Evolutionary conservation across 495 filamentous ascomycete genomes (phyloP).

Genomic region (Terfezia boudieri): DNA sequence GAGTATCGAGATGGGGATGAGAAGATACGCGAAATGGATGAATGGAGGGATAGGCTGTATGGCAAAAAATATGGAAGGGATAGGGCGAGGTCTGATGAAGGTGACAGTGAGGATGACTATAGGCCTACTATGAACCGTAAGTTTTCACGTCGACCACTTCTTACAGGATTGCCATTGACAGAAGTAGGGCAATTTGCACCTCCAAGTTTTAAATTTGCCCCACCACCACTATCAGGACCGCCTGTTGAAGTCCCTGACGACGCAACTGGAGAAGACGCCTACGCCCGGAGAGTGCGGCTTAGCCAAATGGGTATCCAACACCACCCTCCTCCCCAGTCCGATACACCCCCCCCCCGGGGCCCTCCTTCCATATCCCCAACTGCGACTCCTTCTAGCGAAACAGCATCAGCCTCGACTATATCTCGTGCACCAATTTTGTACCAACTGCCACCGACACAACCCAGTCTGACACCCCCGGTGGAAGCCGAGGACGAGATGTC

Average conservation of each 20-base stretch:
- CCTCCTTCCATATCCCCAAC: slow-evolving; percentile 11
- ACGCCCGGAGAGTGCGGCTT: slow-evolving; percentile 38
- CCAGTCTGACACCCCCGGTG: slow-evolving; percentile 29
- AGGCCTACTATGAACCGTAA: slow-evolving; percentile 29
- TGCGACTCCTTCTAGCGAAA: slow-evolving; percentile 22
- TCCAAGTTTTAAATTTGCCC: slow-evolving; percentile 48
- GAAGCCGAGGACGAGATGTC: slow-evolving; percentile 26
- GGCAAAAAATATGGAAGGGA: slow-evolving; percentile 33
- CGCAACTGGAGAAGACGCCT: slow-evolving; percentile 48
- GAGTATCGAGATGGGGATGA: slow-evolving; percentile 78
- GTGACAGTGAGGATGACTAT: slow-evolving; percentile 36
- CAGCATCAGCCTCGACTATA: slow-evolving; percentile 34
- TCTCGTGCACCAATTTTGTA: slow-evolving; percentile 78
- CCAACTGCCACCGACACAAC: slow-evolving; percentile 27
- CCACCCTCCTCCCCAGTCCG: slow-evolving; percentile 21
- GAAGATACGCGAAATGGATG: slow-evolving; percentile 49
- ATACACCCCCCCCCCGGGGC: slow-evolving; percentile 16
- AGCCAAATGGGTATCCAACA: slow-evolving; percentile 20
- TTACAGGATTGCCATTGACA: too few species aligned
- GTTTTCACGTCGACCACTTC: slow-evolving; percentile 9
- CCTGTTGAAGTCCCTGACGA: slow-evolving; percentile 28
- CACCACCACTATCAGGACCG: slow-evolving; percentile 27
- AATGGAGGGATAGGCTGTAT: slow-evolving; percentile 77
- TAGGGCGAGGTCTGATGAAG: slow-evolving; percentile 23
- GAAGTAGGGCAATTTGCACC: slow-evolving; percentile 46